Percentiles rank a stretch among this genome's conserved stretches.
Evolutionary conservation across 2,329 filamentous ascomycete genomes (phyloP).

Genomic region (Aspergillus brasiliensis): DNA sequence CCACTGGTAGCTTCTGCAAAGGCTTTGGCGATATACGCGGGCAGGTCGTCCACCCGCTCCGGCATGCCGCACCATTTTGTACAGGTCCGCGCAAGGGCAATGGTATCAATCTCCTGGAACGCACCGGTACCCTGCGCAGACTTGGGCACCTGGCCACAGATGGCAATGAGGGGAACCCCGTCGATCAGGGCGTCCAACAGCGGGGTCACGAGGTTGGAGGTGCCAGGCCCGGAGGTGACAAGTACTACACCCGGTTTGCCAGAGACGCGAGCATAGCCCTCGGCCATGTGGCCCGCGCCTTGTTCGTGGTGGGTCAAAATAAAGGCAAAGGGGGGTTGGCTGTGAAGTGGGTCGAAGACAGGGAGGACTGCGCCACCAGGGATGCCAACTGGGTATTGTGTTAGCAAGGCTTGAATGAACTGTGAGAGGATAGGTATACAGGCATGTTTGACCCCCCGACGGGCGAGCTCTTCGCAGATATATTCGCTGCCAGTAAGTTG

Average conservation of each 20-base stretch:
- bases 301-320: constrained; percentile 95
- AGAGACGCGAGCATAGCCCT: constrained; percentile 87
- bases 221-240: constrained; percentile 90
- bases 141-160: constrained; percentile 86
- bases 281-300: constrained; percentile 94
- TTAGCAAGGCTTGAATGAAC: not conserved
- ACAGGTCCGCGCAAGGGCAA: constrained; percentile 86
- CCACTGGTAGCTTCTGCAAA: constrained; percentile 94
- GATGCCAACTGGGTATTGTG: constrained; percentile 65
- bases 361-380: constrained; percentile 91
- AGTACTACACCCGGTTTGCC: constrained; percentile 91
- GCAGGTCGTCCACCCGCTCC: constrained; percentile 85
- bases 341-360: constrained; percentile 93
- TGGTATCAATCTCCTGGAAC: constrained; percentile 90
- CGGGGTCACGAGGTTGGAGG: constrained; percentile 90
- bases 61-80: constrained; percentile 99
- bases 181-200: constrained; percentile 93
- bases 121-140: constrained; percentile 85
- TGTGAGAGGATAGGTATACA: no score
- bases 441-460: constrained; percentile 83
- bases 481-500: constrained; percentile 71
- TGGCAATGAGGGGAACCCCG: constrained; percentile 90
- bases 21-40: constrained; percentile 87
- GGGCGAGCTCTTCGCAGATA: constrained; percentile 95
- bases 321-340: constrained; percentile 67